These are phyloP conservation scores for Naganishia friedmannii DNA, from an alignment of 768 basidiomycete genomes.

Conservation along the genomic window DNA sequence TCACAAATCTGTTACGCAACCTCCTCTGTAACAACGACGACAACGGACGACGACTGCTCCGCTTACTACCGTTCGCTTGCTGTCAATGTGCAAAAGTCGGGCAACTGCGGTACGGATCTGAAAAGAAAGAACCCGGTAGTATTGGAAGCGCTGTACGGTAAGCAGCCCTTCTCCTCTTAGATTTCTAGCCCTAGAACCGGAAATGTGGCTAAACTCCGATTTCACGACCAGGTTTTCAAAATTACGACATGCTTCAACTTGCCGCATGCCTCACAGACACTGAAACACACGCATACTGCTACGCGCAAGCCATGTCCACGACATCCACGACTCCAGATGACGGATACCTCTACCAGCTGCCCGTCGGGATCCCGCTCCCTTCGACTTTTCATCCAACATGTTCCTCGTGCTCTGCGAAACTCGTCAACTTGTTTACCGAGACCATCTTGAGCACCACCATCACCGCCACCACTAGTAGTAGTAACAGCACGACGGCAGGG, in stretches of 20 bases:
- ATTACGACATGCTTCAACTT: conserved; percentile 27
- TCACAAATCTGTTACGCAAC: conserved; percentile 26
- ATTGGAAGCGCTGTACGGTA: conserved; percentile 14
- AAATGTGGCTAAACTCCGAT: background rate
- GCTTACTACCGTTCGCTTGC: conserved; percentile 16
- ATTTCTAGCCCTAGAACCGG: no score
- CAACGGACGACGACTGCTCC: conserved; percentile 9
- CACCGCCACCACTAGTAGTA: background rate
- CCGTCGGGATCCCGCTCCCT: conserved; percentile 21
- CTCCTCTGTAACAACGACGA: background rate
- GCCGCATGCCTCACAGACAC: conserved; percentile 26
- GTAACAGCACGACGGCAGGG: background rate
- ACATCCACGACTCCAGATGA: conserved; percentile 19
- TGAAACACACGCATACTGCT: conserved; percentile 23
- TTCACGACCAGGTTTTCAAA: conserved; percentile 4
- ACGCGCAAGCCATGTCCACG: conserved; percentile 21
- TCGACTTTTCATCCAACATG: conserved; percentile 17
- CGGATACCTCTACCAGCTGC: conserved; percentile 23
- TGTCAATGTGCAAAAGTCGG: conserved; percentile 3
- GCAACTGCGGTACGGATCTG: conserved; percentile 21
- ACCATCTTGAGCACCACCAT: background rate
- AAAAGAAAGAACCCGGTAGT: conserved; percentile 19
- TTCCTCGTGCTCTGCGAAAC: conserved; percentile 22
- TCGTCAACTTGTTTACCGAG: conserved; percentile 21
- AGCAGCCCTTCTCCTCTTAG: background rate